phyloP scores from a whole-genome alignment of 2,329 filamentous ascomycete species.

The Pseudocercospora eumusae region DNA sequence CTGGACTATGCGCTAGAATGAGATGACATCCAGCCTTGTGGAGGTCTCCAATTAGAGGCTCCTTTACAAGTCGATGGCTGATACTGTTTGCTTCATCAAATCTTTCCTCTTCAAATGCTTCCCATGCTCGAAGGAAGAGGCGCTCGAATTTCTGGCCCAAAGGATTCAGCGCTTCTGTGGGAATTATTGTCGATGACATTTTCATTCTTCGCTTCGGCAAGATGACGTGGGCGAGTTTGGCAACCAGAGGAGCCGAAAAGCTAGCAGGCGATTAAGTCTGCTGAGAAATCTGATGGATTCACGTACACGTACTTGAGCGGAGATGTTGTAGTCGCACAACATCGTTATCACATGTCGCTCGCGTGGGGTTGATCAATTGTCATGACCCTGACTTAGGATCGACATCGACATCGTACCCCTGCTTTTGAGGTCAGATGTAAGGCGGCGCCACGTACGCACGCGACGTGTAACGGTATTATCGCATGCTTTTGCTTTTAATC shows the following conservation, averaged over 20 bases:
- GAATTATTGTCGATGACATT: slow-evolving; percentile 14
- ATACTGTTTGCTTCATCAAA: slow-evolving; percentile 23
- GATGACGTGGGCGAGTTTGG: neutral
- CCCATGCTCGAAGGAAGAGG: slow-evolving; percentile 21
- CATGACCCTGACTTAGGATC: slow-evolving; percentile 1
- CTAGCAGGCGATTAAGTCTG: neutral
- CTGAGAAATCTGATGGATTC: neutral
- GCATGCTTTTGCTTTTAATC: slow-evolving; percentile 4
- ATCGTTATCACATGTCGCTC: neutral
- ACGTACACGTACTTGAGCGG: neutral
- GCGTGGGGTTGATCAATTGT: slow-evolving; percentile 7
- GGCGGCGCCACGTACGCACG: slow-evolving; percentile 2
- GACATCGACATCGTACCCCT: slow-evolving; percentile 1
- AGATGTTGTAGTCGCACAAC: slow-evolving; percentile 1
- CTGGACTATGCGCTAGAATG: slow-evolving; percentile 22
- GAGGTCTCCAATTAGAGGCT: slow-evolving; percentile 18
- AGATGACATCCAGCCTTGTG: slow-evolving; percentile 24
- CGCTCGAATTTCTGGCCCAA: slow-evolving; percentile 22
- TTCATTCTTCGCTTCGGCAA: neutral
- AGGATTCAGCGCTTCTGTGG: slow-evolving; percentile 20
- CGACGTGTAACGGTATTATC: neutral
- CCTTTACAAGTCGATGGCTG: slow-evolving; percentile 14
- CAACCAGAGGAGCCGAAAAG: neutral
- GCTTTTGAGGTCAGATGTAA: neutral
- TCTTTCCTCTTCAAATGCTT: slow-evolving; percentile 18